Evolutionary conservation across 2,329 filamentous ascomycete species (phyloP).

Genomic region (Emmonsia crescens): DNA sequence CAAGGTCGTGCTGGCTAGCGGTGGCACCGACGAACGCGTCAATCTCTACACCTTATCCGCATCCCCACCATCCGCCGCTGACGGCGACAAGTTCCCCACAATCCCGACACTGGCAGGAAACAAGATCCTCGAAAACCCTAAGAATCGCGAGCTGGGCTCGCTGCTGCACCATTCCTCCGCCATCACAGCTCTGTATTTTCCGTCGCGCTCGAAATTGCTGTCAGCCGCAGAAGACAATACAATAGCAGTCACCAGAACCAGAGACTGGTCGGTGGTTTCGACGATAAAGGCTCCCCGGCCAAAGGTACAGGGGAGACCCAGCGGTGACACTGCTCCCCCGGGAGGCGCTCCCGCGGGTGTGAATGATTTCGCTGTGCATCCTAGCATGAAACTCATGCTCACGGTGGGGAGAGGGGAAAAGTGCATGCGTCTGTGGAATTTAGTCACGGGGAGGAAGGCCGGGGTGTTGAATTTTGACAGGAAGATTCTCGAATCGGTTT

Average conservation of each 20-base stretch:
- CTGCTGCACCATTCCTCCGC: slow-evolving; percentile 77
- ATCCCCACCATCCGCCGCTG: slow-evolving; percentile 44
- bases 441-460: slow-evolving; percentile 92
- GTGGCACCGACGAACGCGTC: slow-evolving; percentile 85
- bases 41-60: slow-evolving; percentile 86
- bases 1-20: slow-evolving; percentile 81
- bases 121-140: slow-evolving; percentile 69
- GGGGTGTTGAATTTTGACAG: slow-evolving; percentile 78
- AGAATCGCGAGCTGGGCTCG: slow-evolving; percentile 78
- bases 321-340: slow-evolving; percentile 75
- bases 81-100: slow-evolving; percentile 43
- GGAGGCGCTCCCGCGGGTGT: slow-evolving; percentile 77
- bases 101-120: slow-evolving; percentile 60
- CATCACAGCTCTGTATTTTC: slow-evolving; percentile 70
- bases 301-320: slow-evolving; percentile 67
- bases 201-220: slow-evolving; percentile 75
- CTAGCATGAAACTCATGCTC: slow-evolving; percentile 93
- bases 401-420: slow-evolving; percentile 82
- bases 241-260: slow-evolving; percentile 75
- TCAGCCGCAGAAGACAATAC: slow-evolving; percentile 85
- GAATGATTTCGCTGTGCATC: slow-evolving; percentile 91
- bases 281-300: slow-evolving; percentile 82
- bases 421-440: slow-evolving; percentile 89
- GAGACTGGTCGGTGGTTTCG: slow-evolving; percentile 81
- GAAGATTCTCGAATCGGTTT: slow-evolving; percentile 60